Conservation (phyloP, 108 stramenopile species). For the Schizochytrium sp. region DNA sequence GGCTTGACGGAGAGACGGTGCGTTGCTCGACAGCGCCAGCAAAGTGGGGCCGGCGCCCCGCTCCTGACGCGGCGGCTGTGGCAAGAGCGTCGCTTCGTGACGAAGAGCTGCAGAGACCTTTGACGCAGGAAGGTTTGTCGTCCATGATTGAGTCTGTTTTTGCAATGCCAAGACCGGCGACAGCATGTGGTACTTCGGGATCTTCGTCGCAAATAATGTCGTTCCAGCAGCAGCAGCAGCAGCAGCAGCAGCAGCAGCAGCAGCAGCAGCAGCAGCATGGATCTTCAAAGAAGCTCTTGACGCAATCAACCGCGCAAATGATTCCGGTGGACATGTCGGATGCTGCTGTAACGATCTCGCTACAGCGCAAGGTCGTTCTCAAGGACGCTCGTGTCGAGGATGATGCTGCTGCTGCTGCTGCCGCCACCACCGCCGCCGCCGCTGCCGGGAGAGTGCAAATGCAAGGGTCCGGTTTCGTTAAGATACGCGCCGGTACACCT, state of each 20-base stretch:
- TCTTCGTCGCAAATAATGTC: too few relatives aligned
- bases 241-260: too few relatives aligned
- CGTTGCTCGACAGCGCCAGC: background rate
- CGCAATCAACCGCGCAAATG: background rate
- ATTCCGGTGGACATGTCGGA: background rate
- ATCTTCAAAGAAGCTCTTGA: background rate
- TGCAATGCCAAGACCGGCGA: too few relatives aligned
- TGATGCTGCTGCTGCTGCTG: background rate
- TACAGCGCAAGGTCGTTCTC: background rate
- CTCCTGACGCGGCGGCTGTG: background rate
- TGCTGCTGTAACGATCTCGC: background rate
- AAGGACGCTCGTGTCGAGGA: background rate
- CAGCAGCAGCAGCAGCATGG: too few relatives aligned
- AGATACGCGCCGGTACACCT: too few relatives aligned
- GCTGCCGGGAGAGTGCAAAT: background rate
- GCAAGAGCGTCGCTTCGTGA: too few relatives aligned
- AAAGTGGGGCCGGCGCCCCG: background rate
- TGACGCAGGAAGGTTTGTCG: too few relatives aligned
- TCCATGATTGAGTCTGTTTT: too few relatives aligned
- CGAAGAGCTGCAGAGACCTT: too few relatives aligned
- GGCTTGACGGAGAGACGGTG: background rate
- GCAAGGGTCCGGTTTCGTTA: too few relatives aligned
- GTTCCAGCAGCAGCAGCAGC: too few relatives aligned
- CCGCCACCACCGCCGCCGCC: background rate
- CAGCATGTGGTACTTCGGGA: too few relatives aligned